These are phyloP conservation scores for Oryza coarctata DNA, from an alignment of 176 grass and related monocot species.

Conservation along the genomic window DNA sequence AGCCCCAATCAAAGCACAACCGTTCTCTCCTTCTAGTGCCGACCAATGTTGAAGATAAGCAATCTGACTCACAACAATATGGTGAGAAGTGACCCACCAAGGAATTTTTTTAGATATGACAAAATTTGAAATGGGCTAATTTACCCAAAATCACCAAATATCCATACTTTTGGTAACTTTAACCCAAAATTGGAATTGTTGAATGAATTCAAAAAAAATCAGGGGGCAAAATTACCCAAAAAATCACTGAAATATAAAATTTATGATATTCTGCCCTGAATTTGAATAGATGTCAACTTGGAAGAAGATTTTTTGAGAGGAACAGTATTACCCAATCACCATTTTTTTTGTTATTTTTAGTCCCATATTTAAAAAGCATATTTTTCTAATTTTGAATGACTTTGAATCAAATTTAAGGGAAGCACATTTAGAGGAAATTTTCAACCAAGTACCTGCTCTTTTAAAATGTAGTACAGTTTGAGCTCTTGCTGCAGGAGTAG, in stretches of 20 bases:
- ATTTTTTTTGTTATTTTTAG: neutral
- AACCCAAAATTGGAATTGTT: neutral
- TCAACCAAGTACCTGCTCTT: conserved; percentile 52
- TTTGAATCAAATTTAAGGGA: neutral
- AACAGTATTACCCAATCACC: neutral
- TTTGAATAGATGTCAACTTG: neutral
- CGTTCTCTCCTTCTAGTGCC: conserved; percentile 49
- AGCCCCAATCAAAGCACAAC: conserved; percentile 45
- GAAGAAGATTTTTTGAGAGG: neutral
- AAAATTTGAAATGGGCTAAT: neutral
- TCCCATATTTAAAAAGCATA: neutral
- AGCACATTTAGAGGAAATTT: neutral
- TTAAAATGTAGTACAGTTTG: conserved; percentile 52
- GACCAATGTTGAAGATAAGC: conserved; percentile 65
- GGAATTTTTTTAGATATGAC: neutral
- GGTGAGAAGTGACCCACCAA: neutral
- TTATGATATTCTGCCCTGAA: neutral
- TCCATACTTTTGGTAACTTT: neutral
- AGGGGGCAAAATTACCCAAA: neutral
- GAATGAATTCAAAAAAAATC: neutral
- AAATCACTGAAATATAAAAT: neutral
- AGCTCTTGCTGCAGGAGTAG: conserved; percentile 44
- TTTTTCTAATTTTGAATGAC: neutral
- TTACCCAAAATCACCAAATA: neutral
- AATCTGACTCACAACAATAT: conserved; percentile 48